These are phyloP conservation scores for Geranomyces variabilis DNA, from an alignment of 192 early-diverging fungal genomes.

Conservation along the genomic window DNA sequence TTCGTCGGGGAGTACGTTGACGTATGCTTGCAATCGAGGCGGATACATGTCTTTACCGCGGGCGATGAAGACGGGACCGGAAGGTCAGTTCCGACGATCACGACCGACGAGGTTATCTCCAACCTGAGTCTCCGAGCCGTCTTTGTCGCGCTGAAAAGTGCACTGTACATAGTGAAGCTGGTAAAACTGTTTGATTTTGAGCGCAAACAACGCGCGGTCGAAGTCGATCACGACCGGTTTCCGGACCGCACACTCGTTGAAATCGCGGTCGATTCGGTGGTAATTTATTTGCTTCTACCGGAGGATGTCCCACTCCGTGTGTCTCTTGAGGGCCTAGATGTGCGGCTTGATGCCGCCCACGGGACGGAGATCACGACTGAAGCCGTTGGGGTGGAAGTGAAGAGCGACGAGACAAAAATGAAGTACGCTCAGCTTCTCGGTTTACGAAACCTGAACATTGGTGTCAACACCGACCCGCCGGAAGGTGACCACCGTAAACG, in stretches of 20 bases:
- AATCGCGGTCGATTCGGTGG: not conserved
- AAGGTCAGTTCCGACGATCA: not conserved
- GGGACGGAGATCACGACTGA: not conserved
- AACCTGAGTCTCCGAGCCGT: constrained; percentile 16
- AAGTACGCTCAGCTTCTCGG: not conserved
- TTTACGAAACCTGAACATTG: not conserved
- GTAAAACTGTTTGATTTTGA: constrained; percentile 21
- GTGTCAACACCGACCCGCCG: not conserved
- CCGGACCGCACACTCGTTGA: not conserved
- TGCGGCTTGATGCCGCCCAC: not conserved
- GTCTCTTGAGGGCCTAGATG: not conserved
- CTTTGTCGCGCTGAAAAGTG: constrained; percentile 21
- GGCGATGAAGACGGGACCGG: constrained; percentile 1
- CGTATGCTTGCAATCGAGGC: constrained; percentile 1
- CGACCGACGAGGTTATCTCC: constrained; percentile 18
- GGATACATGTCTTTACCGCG: not conserved
- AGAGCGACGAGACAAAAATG: not conserved
- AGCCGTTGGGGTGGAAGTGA: constrained; percentile 1
- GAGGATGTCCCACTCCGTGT: constrained; percentile 23
- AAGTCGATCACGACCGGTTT: not conserved
- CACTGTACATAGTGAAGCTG: constrained; percentile 24
- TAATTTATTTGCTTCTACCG: constrained; percentile 12
- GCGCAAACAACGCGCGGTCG: not conserved
- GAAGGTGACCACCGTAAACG: not conserved
- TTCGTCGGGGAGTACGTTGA: not conserved